These are phyloP conservation scores for Ogataea paraovalis DNA, from an alignment of 805 yeast species.

Conservation along the genomic window DNA sequence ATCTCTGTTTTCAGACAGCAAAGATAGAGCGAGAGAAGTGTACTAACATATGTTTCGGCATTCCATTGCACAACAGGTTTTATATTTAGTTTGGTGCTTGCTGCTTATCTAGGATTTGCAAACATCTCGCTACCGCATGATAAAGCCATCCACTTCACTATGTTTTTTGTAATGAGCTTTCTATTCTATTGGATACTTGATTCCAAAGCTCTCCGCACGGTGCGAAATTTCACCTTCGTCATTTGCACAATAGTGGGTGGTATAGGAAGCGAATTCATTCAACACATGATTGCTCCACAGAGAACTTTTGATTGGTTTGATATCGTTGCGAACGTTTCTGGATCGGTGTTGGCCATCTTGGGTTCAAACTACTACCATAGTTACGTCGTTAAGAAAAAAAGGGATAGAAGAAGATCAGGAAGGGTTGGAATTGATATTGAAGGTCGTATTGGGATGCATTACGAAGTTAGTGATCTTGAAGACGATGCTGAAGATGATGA, in stretches of 20 bases:
- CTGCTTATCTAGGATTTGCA: conserved; percentile 48
- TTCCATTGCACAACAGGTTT: conserved; percentile 14
- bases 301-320: conserved; percentile 41
- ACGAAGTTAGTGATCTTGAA: conserved; percentile 16
- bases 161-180: conserved; percentile 41
- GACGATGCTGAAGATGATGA: conserved; percentile 8
- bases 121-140: conserved; percentile 43
- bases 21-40: no score
- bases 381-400: conserved; percentile 6
- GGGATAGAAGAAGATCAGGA: conserved; percentile 8
- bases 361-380: conserved; percentile 18
- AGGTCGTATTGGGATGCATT: conserved; percentile 11
- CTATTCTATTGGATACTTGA: conserved; percentile 47
- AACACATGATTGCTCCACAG: conserved; percentile 38
- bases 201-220: conserved; percentile 28
- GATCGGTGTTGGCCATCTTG: conserved; percentile 24
- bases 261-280: conserved; percentile 46
- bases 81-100: conserved; percentile 13
- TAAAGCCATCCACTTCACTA: conserved; percentile 42
- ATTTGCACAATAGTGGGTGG: conserved; percentile 43
- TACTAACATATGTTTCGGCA: neutral
- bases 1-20: no score
- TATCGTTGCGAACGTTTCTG: conserved; percentile 25
- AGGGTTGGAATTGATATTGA: conserved; percentile 10
- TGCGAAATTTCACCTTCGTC: conserved; percentile 33